Conservation (phyloP, 1,139 yeast genomes). For the Magnusiomyces tetraspermus region DNA sequence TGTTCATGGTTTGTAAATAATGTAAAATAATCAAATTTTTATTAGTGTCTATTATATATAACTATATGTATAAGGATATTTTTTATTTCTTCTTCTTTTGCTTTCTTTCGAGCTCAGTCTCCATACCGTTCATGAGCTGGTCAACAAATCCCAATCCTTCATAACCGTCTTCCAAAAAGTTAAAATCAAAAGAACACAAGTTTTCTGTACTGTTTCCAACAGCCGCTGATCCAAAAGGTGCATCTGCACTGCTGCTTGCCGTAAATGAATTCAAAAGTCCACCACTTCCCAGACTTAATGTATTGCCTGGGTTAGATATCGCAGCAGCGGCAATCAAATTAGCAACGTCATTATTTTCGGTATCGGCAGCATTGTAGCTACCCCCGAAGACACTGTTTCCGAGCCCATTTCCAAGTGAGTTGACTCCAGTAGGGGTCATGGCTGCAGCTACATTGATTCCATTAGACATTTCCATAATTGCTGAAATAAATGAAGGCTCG, state of each 20-base stretch:
- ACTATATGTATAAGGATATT: no score
- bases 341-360: background rate
- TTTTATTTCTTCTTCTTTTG: constrained; percentile 14
- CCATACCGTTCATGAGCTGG: constrained; percentile 81
- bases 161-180: constrained; percentile 50
- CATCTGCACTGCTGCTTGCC: background rate
- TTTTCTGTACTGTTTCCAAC: no score
- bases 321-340: no score
- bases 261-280: no score
- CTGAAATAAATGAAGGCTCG: background rate
- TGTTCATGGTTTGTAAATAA: no score
- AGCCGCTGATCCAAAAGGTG: background rate
- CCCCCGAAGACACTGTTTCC: no score
- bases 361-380: no score
- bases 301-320: no score
- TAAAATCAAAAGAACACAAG: constrained; percentile 28
- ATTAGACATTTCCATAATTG: background rate
- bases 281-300: no score
- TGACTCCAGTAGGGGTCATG: background rate
- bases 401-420: background rate
- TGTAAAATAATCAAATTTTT: no score
- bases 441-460: background rate
- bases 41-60: no score
- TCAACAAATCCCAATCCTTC: constrained; percentile 82
- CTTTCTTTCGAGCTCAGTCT: constrained; percentile 36